Evolutionary conservation across 140 eudicot genomes (phyloP).

Genomic region (Anethum foeniculum): DNA sequence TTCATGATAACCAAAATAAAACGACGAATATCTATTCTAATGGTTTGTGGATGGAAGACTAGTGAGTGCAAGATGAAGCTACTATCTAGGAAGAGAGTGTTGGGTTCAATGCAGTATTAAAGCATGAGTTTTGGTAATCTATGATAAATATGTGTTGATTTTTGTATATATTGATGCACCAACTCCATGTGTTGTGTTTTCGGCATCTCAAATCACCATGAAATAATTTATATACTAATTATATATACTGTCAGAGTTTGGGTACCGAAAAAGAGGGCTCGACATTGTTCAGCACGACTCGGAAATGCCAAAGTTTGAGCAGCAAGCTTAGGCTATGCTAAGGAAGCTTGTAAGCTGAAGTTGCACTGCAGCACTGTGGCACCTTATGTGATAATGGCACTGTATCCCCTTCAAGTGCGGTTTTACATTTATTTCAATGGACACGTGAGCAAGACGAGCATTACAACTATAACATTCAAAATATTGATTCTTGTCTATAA

Average conservation of each 20-base stretch:
- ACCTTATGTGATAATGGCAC: not conserved
- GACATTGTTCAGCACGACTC: conserved; percentile 91
- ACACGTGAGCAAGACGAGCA: not conserved
- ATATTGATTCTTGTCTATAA: not conserved
- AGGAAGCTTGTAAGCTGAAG: too few species aligned
- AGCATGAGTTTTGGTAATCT: too few species aligned
- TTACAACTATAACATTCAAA: not conserved
- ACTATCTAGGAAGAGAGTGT: too few species aligned
- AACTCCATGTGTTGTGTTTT: not conserved
- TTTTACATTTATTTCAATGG: not conserved
- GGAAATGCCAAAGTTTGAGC: conserved; percentile 91
- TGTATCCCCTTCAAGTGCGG: not conserved
- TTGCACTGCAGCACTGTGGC: too few species aligned
- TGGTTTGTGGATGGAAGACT: too few species aligned
- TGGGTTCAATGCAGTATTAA: too few species aligned
- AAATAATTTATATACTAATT: not conserved
- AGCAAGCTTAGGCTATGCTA: conserved; percentile 37
- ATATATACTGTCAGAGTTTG: conserved; percentile 51
- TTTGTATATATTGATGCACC: not conserved
- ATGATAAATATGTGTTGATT: too few species aligned
- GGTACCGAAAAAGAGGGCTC: conserved; percentile 85
- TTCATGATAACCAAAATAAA: too few species aligned
- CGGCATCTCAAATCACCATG: not conserved
- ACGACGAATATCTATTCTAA: too few species aligned
- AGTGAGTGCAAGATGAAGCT: too few species aligned